A percentile compares a stretch with the other conserved stretches of the same genome.
These are phyloP conservation scores for Lagerstroemia speciosa DNA, from an alignment of 345 rosid species.

Conservation along the genomic window DNA sequence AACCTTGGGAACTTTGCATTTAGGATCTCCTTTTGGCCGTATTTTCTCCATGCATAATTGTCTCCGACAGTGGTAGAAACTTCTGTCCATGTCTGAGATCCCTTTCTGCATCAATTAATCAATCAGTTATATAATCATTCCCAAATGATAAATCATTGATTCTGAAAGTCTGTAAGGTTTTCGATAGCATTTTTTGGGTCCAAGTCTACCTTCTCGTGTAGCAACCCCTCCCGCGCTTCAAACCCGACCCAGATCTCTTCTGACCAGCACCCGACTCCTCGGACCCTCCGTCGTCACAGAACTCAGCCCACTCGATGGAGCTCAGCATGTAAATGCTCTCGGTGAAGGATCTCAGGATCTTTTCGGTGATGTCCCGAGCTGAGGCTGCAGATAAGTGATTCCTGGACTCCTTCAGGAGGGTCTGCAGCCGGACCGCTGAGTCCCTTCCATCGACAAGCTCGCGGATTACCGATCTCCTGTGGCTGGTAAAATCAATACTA, in stretches of 20 bases:
- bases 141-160: no score
- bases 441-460: slow-evolving; percentile 51
- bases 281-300: slow-evolving; percentile 26
- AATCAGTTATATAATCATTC: no score
- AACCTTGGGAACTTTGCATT: slow-evolving; percentile 69
- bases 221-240: slow-evolving; percentile 55
- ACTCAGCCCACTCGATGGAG: slow-evolving; percentile 2
- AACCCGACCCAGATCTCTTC: slow-evolving; percentile 27
- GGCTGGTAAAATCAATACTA: neutral
- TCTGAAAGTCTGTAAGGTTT: no score
- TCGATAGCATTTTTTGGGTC: neutral
- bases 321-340: slow-evolving; percentile 30
- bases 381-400: slow-evolving; percentile 4
- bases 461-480: slow-evolving; percentile 15
- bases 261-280: slow-evolving; percentile 53
- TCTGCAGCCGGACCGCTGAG: slow-evolving; percentile 36
- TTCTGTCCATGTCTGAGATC: slow-evolving; percentile 25
- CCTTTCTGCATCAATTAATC: slow-evolving; percentile 37
- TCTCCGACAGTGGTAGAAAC: slow-evolving; percentile 35
- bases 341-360: slow-evolving; percentile 47
- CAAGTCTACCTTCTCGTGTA: slow-evolving; percentile 72
- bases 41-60: slow-evolving; percentile 71
- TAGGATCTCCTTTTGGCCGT: slow-evolving; percentile 78
- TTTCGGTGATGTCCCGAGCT: slow-evolving; percentile 26
- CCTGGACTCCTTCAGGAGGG: slow-evolving; percentile 19